These are phyloP conservation scores for Leccinum rimulosum DNA, from an alignment of 768 basidiomycete species.

Conservation along the genomic window DNA sequence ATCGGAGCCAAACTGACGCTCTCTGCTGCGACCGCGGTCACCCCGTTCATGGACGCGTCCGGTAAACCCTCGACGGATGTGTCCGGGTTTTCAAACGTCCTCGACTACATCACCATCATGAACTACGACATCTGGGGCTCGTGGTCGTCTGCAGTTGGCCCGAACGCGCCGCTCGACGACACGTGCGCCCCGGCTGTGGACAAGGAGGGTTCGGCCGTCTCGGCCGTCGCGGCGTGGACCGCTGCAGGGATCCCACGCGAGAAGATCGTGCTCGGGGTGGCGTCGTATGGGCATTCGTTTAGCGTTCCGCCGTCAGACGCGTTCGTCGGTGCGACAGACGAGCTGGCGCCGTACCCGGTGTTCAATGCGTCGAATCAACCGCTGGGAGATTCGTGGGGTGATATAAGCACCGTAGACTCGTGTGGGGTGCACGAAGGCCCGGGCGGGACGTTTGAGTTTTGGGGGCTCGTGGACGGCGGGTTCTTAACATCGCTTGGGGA, in stretches of 20 bases:
- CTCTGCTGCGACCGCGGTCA: slow-evolving; percentile 62
- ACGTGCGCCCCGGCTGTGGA: slow-evolving; percentile 59
- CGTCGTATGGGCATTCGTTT: slow-evolving; percentile 76
- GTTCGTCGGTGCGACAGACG: slow-evolving; percentile 32
- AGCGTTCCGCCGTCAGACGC: slow-evolving; percentile 38
- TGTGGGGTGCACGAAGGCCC: slow-evolving; percentile 50
- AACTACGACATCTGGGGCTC: slow-evolving; percentile 58
- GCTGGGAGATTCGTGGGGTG: slow-evolving; percentile 57
- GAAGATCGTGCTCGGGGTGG: slow-evolving; percentile 78
- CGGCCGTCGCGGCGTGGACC: slow-evolving; percentile 71
- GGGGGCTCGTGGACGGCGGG: slow-evolving; percentile 58
- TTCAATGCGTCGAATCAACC: slow-evolving; percentile 46
- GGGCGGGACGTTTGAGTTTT: slow-evolving; percentile 57
- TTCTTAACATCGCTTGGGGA: slow-evolving; percentile 40
- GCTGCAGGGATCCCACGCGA: slow-evolving; percentile 67
- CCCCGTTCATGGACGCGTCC: slow-evolving; percentile 57
- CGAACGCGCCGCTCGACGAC: slow-evolving; percentile 81
- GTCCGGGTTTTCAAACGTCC: slow-evolving; percentile 65
- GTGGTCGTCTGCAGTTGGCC: slow-evolving; percentile 40
- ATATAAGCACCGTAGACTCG: slow-evolving; percentile 42
- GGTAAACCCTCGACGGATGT: slow-evolving; percentile 54
- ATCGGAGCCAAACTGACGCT: slow-evolving; percentile 54
- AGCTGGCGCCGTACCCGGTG: slow-evolving; percentile 45
- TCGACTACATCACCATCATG: slow-evolving; percentile 65
- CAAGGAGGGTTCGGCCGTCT: slow-evolving; percentile 71